Conservation (phyloP, 2,329 filamentous ascomycete species). For the Colletotrichum magnum region DNA sequence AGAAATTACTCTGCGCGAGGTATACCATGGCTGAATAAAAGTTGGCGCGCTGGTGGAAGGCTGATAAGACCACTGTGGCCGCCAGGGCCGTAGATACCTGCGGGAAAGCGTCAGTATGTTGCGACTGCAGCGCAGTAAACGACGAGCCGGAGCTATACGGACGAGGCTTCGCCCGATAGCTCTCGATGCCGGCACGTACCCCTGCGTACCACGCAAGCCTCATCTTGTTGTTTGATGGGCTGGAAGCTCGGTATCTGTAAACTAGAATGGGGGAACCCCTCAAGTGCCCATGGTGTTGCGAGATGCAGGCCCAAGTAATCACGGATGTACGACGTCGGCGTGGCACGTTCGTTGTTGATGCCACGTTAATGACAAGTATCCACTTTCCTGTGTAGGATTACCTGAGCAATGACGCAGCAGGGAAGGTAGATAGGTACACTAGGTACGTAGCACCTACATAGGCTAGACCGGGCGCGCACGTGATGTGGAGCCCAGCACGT, state of each 20-base stretch:
- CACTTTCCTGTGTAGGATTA: conserved; percentile 34
- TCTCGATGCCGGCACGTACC: conserved; percentile 58
- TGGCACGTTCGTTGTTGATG: conserved; percentile 45
- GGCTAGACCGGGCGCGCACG: conserved; percentile 12
- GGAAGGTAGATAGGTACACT: background rate
- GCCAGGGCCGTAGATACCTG: conserved; percentile 88
- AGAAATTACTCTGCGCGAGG: conserved; percentile 95
- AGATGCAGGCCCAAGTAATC: conserved; percentile 31
- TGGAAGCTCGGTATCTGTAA: conserved; percentile 29
- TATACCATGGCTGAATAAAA: conserved; percentile 99
- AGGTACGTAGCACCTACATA: background rate
- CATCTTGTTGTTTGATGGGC: conserved; percentile 61
- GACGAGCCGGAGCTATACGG: conserved; percentile 20
- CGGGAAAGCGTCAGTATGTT: conserved; percentile 33
- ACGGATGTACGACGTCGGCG: conserved; percentile 28
- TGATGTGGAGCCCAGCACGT: background rate
- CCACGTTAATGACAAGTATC: conserved; percentile 48
- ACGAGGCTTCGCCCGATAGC: conserved; percentile 11
- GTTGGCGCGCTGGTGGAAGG: conserved; percentile 94
- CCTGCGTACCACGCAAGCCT: conserved; percentile 73
- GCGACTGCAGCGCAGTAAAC: conserved; percentile 16
- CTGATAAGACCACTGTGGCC: conserved; percentile 86
- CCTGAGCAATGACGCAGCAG: conserved; percentile 37
- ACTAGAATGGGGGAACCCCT: conserved; percentile 42
- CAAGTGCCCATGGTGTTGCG: conserved; percentile 54